Percentiles rank a stretch among this genome's conserved stretches.
phyloP scores from a whole-genome alignment of 2,329 filamentous ascomycete species.

The Pestalotiopsis sp. region DNA sequence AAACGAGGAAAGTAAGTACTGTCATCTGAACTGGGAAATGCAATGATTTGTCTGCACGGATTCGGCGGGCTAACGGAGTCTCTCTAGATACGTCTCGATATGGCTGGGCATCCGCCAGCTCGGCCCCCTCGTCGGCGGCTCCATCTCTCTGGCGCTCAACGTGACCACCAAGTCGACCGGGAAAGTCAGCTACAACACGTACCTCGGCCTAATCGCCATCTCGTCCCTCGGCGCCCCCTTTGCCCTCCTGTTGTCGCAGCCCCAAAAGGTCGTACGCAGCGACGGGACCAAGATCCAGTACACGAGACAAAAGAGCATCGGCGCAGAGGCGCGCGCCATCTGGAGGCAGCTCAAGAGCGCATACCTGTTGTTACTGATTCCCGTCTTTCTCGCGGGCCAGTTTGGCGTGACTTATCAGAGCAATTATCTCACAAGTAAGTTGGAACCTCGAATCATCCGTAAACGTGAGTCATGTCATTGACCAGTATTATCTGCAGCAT shows the following conservation, averaged over 20 bases:
- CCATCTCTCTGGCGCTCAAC: slow-evolving; percentile 4
- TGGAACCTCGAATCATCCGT: too few species aligned
- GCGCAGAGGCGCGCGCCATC: neutral
- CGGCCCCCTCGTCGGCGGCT: slow-evolving; percentile 1
- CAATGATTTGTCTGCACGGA: neutral
- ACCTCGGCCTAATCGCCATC: slow-evolving; percentile 3
- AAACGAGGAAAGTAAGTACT: slow-evolving; percentile 4
- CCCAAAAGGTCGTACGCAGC: slow-evolving; percentile 3
- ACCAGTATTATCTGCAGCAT: neutral
- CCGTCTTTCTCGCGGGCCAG: slow-evolving; percentile 1
- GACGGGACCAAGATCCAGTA: slow-evolving; percentile 7
- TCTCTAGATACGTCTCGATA: neutral
- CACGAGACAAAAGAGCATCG: neutral
- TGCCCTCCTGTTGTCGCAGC: slow-evolving; percentile 1
- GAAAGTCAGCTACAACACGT: slow-evolving; percentile 6
- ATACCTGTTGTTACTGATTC: neutral
- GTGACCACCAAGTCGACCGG: slow-evolving; percentile 4
- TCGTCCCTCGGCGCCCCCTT: neutral
- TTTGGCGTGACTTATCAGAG: slow-evolving; percentile 7
- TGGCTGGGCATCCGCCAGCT: slow-evolving; percentile 4
- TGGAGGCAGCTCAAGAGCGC: slow-evolving; percentile 6
- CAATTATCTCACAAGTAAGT: slow-evolving; percentile 3
- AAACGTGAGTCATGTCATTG: neutral
- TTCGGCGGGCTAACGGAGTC: too few species aligned
- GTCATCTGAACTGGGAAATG: neutral